Evolutionary conservation across 805 yeast species (phyloP).

Genomic region (Candida namnaoensis): DNA sequence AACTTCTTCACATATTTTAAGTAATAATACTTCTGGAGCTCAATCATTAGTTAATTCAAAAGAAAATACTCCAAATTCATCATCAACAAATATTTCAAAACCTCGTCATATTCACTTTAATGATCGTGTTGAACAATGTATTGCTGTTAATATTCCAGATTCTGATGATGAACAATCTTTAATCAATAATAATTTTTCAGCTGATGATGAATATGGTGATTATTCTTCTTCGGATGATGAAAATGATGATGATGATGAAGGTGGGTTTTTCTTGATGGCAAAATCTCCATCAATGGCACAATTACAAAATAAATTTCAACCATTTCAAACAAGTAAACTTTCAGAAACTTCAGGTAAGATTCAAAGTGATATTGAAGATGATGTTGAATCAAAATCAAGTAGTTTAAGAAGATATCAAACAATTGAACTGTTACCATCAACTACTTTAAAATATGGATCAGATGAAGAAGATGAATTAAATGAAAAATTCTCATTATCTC

Average conservation of each 20-base stretch:
- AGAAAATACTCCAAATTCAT: too few relatives aligned
- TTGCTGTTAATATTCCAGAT: constrained; percentile 40
- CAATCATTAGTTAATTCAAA: too few relatives aligned
- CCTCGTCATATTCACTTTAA: constrained; percentile 82
- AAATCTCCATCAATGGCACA: constrained; percentile 29
- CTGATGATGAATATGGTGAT: constrained; percentile 21
- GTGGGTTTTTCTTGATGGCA: constrained; percentile 59
- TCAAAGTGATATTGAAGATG: neutral
- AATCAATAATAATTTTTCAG: too few relatives aligned
- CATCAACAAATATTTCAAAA: constrained; percentile 1
- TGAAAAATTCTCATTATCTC: constrained; percentile 47
- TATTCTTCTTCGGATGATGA: constrained; percentile 24
- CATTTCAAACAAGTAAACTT: neutral
- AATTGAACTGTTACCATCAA: constrained; percentile 78
- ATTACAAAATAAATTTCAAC: constrained; percentile 9
- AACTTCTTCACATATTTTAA: too few relatives aligned
- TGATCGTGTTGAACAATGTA: constrained; percentile 91
- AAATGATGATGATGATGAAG: constrained; percentile 51
- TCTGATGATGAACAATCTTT: constrained; percentile 12
- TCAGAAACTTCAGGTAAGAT: neutral
- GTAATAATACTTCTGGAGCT: too few relatives aligned
- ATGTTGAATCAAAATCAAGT: constrained; percentile 3
- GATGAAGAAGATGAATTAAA: constrained; percentile 46
- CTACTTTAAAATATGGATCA: constrained; percentile 72
- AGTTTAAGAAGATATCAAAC: constrained; percentile 29